A percentile compares a stretch with the other conserved stretches of the same genome.
Evolutionary conservation across 2,329 filamentous ascomycete species (phyloP).

Genomic region (Claviceps sp.): DNA sequence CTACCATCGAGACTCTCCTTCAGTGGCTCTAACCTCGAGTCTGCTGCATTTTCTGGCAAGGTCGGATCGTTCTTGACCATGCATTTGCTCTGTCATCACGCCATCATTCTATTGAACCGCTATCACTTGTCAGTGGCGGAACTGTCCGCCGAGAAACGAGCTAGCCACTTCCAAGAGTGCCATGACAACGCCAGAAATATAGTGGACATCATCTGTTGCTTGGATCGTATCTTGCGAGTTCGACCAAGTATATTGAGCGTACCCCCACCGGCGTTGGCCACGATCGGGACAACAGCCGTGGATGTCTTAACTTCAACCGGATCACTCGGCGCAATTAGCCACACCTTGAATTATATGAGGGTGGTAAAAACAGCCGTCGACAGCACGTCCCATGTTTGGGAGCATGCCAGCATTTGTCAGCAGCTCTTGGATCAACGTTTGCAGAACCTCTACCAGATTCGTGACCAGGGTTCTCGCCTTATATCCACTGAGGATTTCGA

Average conservation of each 20-base stretch:
- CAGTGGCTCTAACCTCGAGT: conserved; percentile 42
- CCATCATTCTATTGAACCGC: conserved; percentile 51
- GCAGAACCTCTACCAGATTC: conserved; percentile 20
- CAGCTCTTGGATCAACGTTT: conserved; percentile 30
- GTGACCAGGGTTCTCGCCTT: conserved; percentile 17
- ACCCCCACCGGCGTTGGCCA: conserved; percentile 49
- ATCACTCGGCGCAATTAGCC: conserved; percentile 33
- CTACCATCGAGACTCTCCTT: conserved; percentile 43
- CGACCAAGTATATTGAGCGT: conserved; percentile 22
- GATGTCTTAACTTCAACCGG: conserved; percentile 54
- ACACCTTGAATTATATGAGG: conserved; percentile 39
- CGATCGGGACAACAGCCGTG: conserved; percentile 47
- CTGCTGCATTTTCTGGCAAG: conserved; percentile 37
- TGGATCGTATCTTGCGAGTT: conserved; percentile 24
- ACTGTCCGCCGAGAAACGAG: conserved; percentile 26
- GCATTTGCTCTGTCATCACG: conserved; percentile 53
- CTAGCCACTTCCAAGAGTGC: conserved; percentile 33
- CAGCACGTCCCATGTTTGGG: conserved; percentile 45
- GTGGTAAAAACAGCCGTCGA: conserved; percentile 40
- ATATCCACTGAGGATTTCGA: conserved; percentile 17
- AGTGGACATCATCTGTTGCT: conserved; percentile 30
- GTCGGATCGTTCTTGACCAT: conserved; percentile 48
- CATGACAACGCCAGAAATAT: conserved; percentile 39
- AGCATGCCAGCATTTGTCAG: conserved; percentile 37
- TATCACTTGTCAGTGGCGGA: conserved; percentile 31